Conservation (phyloP, 352 stramenopile species). For the Proteromonas lacertae region DNA sequence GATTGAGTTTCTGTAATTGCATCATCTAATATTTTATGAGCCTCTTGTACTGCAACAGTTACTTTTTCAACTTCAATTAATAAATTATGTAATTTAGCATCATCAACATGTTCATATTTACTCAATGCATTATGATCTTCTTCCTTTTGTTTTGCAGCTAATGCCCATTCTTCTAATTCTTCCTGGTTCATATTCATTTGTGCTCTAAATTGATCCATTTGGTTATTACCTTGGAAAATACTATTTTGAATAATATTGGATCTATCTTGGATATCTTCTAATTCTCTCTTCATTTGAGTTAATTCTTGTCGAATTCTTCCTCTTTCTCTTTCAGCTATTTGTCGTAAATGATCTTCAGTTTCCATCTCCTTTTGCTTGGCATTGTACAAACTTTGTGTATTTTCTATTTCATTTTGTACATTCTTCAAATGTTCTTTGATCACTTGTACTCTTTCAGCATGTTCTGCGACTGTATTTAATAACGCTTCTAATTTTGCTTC, state of each 20-base stretch:
- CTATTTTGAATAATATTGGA: slow-evolving; percentile 46
- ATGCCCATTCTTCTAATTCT: slow-evolving; percentile 77
- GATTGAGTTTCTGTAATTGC: slow-evolving; percentile 55
- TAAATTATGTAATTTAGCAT: slow-evolving; percentile 70
- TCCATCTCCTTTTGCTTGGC: slow-evolving; percentile 58
- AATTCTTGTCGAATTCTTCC: slow-evolving; percentile 25
- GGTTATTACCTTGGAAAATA: slow-evolving; percentile 55
- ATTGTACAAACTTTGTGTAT: slow-evolving; percentile 55
- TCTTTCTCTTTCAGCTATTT: slow-evolving; percentile 47
- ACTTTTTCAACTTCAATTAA: slow-evolving; percentile 60
- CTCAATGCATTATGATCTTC: slow-evolving; percentile 62
- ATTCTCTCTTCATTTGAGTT: slow-evolving; percentile 17
- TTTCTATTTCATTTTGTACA: slow-evolving; percentile 60
- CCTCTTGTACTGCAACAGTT: slow-evolving; percentile 32
- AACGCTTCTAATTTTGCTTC: slow-evolving; percentile 23
- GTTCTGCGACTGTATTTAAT: slow-evolving; percentile 28
- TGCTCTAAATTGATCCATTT: slow-evolving; percentile 71
- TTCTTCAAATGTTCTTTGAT: slow-evolving; percentile 82
- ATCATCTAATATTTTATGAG: slow-evolving; percentile 25
- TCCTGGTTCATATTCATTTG: slow-evolving; percentile 93
- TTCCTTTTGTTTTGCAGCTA: slow-evolving; percentile 70
- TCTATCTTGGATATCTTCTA: slow-evolving; percentile 34
- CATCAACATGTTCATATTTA: slow-evolving; percentile 56
- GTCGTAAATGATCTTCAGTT: slow-evolving; percentile 60
- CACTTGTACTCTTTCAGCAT: slow-evolving; percentile 43